Base-by-base conservation (phyloP, 2,329 filamentous ascomycete genomes). In the Microdochium trichocladiopsis region DNA sequence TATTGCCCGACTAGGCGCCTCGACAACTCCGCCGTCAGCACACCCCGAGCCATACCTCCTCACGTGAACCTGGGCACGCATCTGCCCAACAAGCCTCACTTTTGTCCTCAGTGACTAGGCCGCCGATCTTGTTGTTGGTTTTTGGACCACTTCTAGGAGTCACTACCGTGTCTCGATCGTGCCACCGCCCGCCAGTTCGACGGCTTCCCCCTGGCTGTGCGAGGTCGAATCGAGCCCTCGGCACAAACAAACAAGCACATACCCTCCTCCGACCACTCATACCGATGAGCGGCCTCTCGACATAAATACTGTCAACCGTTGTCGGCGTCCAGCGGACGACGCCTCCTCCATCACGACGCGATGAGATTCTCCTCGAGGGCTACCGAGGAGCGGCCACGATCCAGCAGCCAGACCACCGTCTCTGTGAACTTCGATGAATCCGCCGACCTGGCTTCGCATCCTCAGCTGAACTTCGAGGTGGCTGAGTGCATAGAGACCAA, bases 401-500 rank as follows among this genome's bases (percentile, higher is more conserved):
- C 69, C 9, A 45, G 41, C 33, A 67, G 63, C 53, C 67, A 71
- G 64, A 75, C 65, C 36, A 67, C 69, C 54, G 69, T 78, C 48
- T 72, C 74, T 21, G 73, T 78, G 56, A 77, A 74, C 57, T 74
- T 73, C 41, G 41, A 45, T 22, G 41, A 45, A 18, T 45, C 41
- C 11, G 41, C 41, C 41, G 41, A 45, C 41, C 6, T 18, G 21
- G 41, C 41, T 22, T 22, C 41, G 18, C 58, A 74, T 70, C 59
- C 69, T 8, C 64, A 66, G 31, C 63, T 75, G 51, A 78, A 81
- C 60, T 78, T 85, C 58, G 78, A 82, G 56, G 72, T 86, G 48
- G 79, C 79, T 55, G 82, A 86, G 61, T 85, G 81, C 58, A 79
- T 86, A 62, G 83, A 86, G 69, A 86, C 82, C 16, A 85, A 82